Conservation (phyloP, 1,284 basidiomycete species). For the Ustilago bromivora region DNA sequence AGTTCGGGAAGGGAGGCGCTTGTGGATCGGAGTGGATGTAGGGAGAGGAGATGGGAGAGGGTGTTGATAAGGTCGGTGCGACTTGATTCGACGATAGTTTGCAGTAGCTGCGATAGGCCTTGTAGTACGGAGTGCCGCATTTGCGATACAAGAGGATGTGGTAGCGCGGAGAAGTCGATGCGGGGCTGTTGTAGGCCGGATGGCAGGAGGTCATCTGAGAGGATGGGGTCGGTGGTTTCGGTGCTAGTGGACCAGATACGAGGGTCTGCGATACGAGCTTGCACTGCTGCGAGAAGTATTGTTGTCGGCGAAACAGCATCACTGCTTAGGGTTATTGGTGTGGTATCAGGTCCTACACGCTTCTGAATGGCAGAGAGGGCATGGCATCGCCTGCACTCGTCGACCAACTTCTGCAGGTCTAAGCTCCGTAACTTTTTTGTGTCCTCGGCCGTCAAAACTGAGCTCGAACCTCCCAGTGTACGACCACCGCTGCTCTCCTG, state of each 20-base stretch:
- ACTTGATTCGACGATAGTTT: slow-evolving; percentile 3
- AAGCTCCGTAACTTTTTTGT: slow-evolving; percentile 2
- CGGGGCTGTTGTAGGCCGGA: slow-evolving; percentile 7
- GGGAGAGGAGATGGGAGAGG: slow-evolving; percentile 12
- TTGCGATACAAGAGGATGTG: slow-evolving; percentile 8
- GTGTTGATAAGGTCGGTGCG: slow-evolving; percentile 8
- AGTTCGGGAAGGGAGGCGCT: slow-evolving; percentile 11
- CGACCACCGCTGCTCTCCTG: background rate
- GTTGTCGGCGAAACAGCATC: background rate
- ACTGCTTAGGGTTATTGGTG: background rate
- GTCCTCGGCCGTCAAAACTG: slow-evolving; percentile 3
- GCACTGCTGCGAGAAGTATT: slow-evolving; percentile 18
- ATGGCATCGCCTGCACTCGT: slow-evolving; percentile 28
- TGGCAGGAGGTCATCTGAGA: slow-evolving; percentile 33
- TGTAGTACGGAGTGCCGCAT: slow-evolving; percentile 20
- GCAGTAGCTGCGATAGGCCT: slow-evolving; percentile 9
- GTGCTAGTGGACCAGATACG: slow-evolving; percentile 11
- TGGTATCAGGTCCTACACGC: background rate
- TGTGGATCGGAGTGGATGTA: slow-evolving; percentile 14
- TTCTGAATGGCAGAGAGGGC: slow-evolving; percentile 15
- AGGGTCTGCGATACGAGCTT: slow-evolving; percentile 16
- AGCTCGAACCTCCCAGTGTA: background rate
- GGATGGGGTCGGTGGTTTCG: background rate
- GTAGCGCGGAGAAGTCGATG: slow-evolving; percentile 17
- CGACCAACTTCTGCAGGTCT: slow-evolving; percentile 33